These are phyloP conservation scores for Bothriochloa decipiens DNA, from an alignment of 176 grass and related monocot genomes.

Conservation along the genomic window DNA sequence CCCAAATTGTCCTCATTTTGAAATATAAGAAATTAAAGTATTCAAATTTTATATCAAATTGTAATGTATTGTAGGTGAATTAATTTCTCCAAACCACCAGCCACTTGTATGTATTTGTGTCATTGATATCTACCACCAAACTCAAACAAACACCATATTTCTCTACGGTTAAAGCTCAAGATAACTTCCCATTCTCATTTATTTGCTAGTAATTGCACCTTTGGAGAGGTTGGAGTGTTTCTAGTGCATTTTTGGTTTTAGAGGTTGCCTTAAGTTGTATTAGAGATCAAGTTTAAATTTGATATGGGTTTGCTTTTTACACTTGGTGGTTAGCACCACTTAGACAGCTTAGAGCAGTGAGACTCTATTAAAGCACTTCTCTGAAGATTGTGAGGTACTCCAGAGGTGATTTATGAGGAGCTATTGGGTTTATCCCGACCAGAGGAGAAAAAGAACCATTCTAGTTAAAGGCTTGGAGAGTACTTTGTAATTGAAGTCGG, in stretches of 20 bases:
- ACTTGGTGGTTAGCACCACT: not conserved
- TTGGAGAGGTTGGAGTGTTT: not conserved
- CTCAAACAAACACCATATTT: not conserved
- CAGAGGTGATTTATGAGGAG: not conserved
- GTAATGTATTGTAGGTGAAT: not conserved
- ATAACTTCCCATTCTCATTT: not conserved
- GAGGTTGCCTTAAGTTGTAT: not conserved
- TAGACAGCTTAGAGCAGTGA: not conserved
- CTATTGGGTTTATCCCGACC: not conserved
- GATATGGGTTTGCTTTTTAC: not conserved
- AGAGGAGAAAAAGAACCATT: not conserved
- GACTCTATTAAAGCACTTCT: not conserved
- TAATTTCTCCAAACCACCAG: not conserved
- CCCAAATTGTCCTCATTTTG: not conserved
- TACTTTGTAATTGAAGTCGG: no score
- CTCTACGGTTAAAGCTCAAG: not conserved
- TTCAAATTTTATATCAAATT: not conserved
- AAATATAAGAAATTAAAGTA: not conserved
- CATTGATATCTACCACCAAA: not conserved
- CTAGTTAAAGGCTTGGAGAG: not conserved
- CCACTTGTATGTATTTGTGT: accelerated
- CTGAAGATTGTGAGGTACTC: not conserved
- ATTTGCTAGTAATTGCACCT: not conserved
- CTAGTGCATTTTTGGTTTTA: not conserved
- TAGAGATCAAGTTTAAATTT: not conserved